Percentiles rank a stretch among this genome's conserved stretches.
Evolutionary conservation across 2,329 filamentous ascomycete species (phyloP).

Genomic region (Trichoderma koningiopsis): DNA sequence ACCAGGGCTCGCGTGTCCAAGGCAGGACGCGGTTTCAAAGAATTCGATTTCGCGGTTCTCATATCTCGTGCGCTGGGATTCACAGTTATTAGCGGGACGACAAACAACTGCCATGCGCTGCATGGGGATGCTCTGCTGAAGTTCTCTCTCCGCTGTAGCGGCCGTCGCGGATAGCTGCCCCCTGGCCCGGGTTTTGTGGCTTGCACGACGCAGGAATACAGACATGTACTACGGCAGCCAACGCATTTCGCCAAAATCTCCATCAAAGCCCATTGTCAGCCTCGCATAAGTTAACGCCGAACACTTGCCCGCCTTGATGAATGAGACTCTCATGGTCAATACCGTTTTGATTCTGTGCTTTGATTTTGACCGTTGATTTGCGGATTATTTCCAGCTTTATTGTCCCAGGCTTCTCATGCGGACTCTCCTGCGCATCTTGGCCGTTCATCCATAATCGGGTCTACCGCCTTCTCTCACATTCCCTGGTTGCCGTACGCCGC

Average conservation of each 20-base stretch:
- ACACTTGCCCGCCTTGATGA: background rate
- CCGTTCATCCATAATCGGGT: background rate
- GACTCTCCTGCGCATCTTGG: background rate
- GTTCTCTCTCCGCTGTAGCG: background rate
- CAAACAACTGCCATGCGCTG: background rate
- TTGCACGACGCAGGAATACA: background rate
- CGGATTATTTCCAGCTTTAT: background rate
- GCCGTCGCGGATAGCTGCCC: background rate
- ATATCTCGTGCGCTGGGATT: background rate
- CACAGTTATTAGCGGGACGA: background rate
- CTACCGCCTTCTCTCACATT: conserved; percentile 4
- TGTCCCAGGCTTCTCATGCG: background rate
- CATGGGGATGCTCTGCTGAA: conserved; percentile 9
- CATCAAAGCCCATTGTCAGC: conserved; percentile 10
- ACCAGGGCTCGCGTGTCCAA: conserved; percentile 17
- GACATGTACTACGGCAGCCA: background rate
- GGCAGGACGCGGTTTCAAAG: conserved; percentile 13
- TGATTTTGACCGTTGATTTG: background rate
- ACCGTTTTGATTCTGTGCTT: background rate
- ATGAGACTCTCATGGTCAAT: background rate
- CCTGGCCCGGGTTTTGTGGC: conserved; percentile 7
- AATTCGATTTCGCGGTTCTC: conserved; percentile 7
- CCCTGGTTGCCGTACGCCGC: background rate
- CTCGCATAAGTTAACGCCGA: conserved; percentile 6
- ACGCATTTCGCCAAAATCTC: conserved; percentile 3